These are phyloP conservation scores for Candida krabiensis DNA, from an alignment of 805 yeast genomes.

Conservation along the genomic window DNA sequence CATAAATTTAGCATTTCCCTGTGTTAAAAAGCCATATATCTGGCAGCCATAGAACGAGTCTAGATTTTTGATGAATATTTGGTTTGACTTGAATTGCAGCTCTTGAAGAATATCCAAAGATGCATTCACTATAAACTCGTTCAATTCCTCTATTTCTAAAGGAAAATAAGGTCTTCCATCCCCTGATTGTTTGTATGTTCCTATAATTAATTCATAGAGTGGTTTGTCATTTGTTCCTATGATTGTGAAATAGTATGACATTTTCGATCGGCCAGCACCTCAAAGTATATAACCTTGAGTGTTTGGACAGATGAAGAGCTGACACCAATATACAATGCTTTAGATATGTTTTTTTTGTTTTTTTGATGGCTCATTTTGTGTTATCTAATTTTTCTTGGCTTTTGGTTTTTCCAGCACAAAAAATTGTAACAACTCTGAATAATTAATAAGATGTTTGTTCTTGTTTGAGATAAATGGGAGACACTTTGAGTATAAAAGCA, in stretches of 20 bases:
- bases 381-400: no score
- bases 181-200: slow-evolving; percentile 65
- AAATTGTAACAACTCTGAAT: no score
- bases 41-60: slow-evolving; percentile 83
- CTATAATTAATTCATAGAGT: slow-evolving; percentile 82
- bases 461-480: no score
- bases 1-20: slow-evolving; percentile 81
- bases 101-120: slow-evolving; percentile 92
- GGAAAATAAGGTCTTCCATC: slow-evolving; percentile 68
- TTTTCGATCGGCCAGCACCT: no score
- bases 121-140: slow-evolving; percentile 86
- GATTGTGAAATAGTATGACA: slow-evolving; percentile 87
- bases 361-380: no score
- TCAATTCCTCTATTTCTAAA: slow-evolving; percentile 69
- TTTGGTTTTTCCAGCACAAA: no score
- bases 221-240: slow-evolving; percentile 87
- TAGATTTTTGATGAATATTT: slow-evolving; percentile 69
- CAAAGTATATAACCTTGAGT: no score
- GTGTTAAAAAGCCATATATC: slow-evolving; percentile 84
- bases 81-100: slow-evolving; percentile 71
- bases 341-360: no score
- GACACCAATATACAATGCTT: no score
- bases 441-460: no score
- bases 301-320: no score
- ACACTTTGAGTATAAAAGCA: no score